phyloP scores from a whole-genome alignment of 176 grass and related monocot species.

The Elymus sibiricus region DNA sequence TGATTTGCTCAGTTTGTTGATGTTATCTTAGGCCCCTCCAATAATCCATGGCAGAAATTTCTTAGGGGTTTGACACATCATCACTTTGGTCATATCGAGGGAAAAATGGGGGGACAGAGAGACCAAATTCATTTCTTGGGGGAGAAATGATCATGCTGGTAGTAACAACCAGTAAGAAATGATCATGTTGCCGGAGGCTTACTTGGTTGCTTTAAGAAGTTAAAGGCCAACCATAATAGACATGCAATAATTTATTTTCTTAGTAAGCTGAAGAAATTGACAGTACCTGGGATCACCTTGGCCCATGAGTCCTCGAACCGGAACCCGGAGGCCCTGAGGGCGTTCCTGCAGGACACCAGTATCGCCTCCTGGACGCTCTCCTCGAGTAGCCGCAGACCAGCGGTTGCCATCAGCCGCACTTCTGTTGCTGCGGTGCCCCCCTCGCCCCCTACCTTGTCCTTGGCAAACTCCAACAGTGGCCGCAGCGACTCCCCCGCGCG shows the following conservation, averaged over 20 bases:
- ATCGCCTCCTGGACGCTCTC: constrained; percentile 46
- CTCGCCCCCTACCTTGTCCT: constrained; percentile 34
- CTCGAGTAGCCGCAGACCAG: constrained; percentile 64
- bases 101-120: neutral
- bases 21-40: neutral
- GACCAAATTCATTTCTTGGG: neutral
- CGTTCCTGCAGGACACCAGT: constrained; percentile 62
- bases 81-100: neutral
- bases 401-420: constrained; percentile 87
- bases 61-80: neutral
- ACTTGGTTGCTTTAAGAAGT: neutral
- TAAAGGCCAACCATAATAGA: neutral
- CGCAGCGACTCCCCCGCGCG: constrained; percentile 49
- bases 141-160: neutral
- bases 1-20: neutral
- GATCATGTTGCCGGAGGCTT: neutral
- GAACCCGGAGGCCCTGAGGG: constrained; percentile 60
- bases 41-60: neutral
- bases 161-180: neutral
- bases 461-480: constrained; percentile 58
- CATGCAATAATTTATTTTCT: neutral
- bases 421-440: constrained; percentile 34
- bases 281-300: constrained; percentile 73
- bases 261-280: neutral
- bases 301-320: constrained; percentile 73